Base-by-base conservation (phyloP, 2,329 filamentous ascomycete species). In the Aspergillus sojae region DNA sequence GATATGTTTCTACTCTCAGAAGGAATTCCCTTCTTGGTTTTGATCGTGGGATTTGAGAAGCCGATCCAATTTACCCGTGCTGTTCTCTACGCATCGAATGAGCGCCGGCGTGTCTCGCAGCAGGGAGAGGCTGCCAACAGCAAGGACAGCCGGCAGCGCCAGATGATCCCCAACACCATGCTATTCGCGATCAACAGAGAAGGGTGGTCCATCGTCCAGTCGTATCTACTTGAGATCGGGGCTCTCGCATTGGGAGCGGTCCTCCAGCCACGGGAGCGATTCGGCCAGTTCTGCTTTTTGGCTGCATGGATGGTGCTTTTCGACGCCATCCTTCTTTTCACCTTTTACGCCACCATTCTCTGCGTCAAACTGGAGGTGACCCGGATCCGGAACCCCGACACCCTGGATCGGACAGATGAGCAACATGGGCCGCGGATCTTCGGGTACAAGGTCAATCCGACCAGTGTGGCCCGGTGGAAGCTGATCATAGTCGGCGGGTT, bases 351-450 rank as follows among this genome's bases (percentile, higher is more conserved):
- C 2, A 28, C 55, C 9, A 26, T 57, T 43, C 32, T 57, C 7
- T 57, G 55, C 30, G 55, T 41, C 12, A 57, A 57, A 30, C 50
- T 62, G 19, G 54, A 45, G 26, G n/a, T 56, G 21, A 53, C 41
- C 48, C 48, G 48, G 21, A 45, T 54, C 46, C 21, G 34, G 34
- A 32, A 12, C n/a, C 48, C 28, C n/a, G 23, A 10, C 10, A 23
- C 36, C 36, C 19, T 55, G 5, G 32, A 32, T n/a, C 36, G 16
- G 19, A 32, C 32, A 4, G 9, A 39, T 23, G 56, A 34, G 26
- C 43, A 58, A n/a, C 32, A 41, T n/a, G 36, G 21, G 12, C 14
- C 46, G 12, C 23, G 48, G 7, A 60, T 60, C 9, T 60, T 60
- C 28, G 46, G 58, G 16, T 19, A 60, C 14, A 60, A 60, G 34